Base-by-base conservation (phyloP, 1,139 yeast genomes). In the Pichia sp. region DNA sequence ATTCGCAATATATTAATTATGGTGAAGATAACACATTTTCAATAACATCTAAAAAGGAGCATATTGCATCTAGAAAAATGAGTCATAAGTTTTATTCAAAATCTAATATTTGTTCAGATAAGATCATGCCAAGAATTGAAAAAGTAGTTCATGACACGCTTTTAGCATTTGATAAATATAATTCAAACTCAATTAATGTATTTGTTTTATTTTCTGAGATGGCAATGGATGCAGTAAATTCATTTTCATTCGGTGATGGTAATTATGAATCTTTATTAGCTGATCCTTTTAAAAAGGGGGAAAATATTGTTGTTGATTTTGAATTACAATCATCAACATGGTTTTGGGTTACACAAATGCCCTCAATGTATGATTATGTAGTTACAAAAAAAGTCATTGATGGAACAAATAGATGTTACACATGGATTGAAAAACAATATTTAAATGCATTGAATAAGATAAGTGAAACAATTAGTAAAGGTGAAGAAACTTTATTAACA, bases 221-320 rank as follows among this genome's bases (percentile, higher is more conserved):
- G 52, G 88, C 91, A 2, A 74, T 81, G 78, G 88, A 81, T 51
- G 80, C 77, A 5, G 78, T 80, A 1, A 71, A 81, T 2, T 70
- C 72, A 13, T 78, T 79, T 55, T 78, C 79, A 43, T 68, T 79
- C 46, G 89, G 89, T 0, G 50, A 58, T 0, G 61, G 63, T 10
- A 65, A 67, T 41, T 71, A 74, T 21, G 42, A 34, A 4, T 42
- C 61, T 4, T 37, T 59, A 19, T 37, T 60, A 21, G 41, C 40
- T 5, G 62, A 59, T 37, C 61, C 61, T 3, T 49, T 52, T 29
- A 50, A 49, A 7, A 25, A 62, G 33, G 69, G 71, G 19, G 55
- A 74, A 16, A 58, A 61, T 22, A 66, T 78, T 35, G 65, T 78
- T 16, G 57, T 64, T 10, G 64, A 68, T 23, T 82, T 78, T 53